phyloP scores from a whole-genome alignment of 2,329 filamentous ascomycete genomes.

The Aspergillus fumigatiaffinis region DNA sequence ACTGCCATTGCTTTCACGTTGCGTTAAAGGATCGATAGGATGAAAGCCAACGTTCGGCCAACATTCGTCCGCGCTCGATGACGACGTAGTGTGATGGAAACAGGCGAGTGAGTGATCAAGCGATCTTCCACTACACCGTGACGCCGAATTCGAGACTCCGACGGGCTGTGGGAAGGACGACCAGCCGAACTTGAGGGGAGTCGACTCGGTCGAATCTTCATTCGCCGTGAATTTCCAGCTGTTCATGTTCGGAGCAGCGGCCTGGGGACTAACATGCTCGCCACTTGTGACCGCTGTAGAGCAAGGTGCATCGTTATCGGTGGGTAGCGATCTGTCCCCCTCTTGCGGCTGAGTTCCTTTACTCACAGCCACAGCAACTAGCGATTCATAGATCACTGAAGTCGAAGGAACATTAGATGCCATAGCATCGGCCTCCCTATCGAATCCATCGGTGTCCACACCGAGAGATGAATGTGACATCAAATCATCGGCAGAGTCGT shows the following conservation, averaged over 20 bases:
- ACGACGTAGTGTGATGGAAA: background rate
- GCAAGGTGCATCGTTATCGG: background rate
- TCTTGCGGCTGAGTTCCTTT: background rate
- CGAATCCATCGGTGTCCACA: slow-evolving; percentile 6
- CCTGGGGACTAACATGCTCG: background rate
- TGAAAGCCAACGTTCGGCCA: background rate
- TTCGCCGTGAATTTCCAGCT: background rate
- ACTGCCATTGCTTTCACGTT: background rate
- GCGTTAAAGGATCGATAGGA: background rate
- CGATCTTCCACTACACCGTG: slow-evolving; percentile 3
- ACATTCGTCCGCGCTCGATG: background rate
- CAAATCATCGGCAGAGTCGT: slow-evolving; percentile 8
- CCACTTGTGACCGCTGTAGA: background rate
- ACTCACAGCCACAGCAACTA: background rate
- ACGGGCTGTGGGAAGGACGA: background rate
- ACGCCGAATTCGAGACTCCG: background rate
- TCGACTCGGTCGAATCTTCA: background rate
- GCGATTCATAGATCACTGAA: background rate
- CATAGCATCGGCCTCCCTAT: slow-evolving; percentile 1
- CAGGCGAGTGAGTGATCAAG: slow-evolving; percentile 5
- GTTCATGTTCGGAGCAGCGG: background rate
- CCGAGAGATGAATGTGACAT: slow-evolving; percentile 1
- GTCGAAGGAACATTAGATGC: background rate
- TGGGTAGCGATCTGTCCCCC: background rate
- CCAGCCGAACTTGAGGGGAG: background rate